These are phyloP conservation scores for Colletotrichum sp. DNA, from an alignment of 2,329 filamentous ascomycete genomes.

Conservation along the genomic window DNA sequence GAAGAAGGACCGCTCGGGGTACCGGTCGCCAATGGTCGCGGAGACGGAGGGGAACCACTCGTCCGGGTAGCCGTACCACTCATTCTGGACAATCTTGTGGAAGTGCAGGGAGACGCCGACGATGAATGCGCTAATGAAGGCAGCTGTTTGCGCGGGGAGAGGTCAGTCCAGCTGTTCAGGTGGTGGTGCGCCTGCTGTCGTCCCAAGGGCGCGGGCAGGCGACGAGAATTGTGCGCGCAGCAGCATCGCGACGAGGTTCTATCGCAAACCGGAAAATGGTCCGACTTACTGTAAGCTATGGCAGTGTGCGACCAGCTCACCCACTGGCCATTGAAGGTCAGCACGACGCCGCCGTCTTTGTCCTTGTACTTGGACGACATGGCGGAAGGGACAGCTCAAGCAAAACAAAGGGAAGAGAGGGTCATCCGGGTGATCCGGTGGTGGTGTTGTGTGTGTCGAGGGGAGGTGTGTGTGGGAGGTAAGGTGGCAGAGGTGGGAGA, in stretches of 20 bases:
- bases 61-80: conserved; percentile 91
- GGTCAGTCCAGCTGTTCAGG: background rate
- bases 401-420: conserved; percentile 13
- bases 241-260: background rate
- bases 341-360: conserved; percentile 64
- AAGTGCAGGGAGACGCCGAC: conserved; percentile 87
- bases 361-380: conserved; percentile 66
- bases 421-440: conserved; percentile 37
- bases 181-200: background rate
- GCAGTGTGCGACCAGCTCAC: conserved; percentile 87
- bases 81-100: conserved; percentile 96
- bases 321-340: conserved; percentile 84
- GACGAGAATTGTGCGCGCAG: background rate
- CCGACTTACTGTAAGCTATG: conserved; percentile 75
- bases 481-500: background rate
- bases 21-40: conserved; percentile 95
- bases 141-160: conserved; percentile 53
- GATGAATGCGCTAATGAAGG: conserved; percentile 85
- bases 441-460: background rate
- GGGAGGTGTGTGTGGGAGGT: background rate
- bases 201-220: background rate
- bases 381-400: conserved; percentile 1
- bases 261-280: background rate
- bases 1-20: conserved; percentile 95
- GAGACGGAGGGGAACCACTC: conserved; percentile 98